These are phyloP conservation scores for Poronia punctata DNA, from an alignment of 495 filamentous ascomycete species.

Conservation along the genomic window DNA sequence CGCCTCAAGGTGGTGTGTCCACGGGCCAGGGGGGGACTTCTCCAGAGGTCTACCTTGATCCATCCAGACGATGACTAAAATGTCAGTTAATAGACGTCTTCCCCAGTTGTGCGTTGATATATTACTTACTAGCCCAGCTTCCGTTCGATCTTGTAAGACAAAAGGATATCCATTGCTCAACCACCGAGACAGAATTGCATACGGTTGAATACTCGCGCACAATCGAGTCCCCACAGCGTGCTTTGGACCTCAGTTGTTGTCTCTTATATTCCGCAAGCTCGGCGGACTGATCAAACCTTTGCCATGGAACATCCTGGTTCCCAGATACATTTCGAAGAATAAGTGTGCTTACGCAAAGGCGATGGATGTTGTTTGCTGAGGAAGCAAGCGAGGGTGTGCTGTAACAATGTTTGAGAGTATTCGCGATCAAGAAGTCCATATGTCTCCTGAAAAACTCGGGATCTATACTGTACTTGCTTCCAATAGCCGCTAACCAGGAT, in stretches of 20 bases:
- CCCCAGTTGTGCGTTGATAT: not conserved
- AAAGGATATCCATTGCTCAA: constrained; percentile 23
- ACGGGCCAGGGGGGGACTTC: not conserved
- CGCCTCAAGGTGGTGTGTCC: not conserved
- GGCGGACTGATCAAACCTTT: no score
- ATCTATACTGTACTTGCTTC: constrained; percentile 17
- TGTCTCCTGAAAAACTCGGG: constrained; percentile 22
- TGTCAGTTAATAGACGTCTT: not conserved
- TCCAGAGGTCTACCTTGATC: not conserved
- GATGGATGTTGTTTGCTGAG: not conserved
- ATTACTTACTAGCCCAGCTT: not conserved
- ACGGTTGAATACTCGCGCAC: constrained; percentile 14
- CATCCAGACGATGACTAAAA: constrained; percentile 1
- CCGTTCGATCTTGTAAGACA: not conserved
- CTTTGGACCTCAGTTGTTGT: not conserved
- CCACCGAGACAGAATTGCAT: constrained; percentile 10
- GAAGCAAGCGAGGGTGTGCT: not conserved
- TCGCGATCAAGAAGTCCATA: constrained; percentile 14
- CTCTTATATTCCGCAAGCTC: not conserved
- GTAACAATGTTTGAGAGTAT: not conserved
- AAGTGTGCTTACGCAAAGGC: not conserved
- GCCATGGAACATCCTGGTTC: no score
- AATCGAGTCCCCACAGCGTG: constrained; percentile 14
- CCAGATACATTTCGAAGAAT: no score
- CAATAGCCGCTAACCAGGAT: constrained; percentile 20